These are phyloP conservation scores for Cercospora citrullina DNA, from an alignment of 2,329 filamentous ascomycete genomes.

Conservation along the genomic window DNA sequence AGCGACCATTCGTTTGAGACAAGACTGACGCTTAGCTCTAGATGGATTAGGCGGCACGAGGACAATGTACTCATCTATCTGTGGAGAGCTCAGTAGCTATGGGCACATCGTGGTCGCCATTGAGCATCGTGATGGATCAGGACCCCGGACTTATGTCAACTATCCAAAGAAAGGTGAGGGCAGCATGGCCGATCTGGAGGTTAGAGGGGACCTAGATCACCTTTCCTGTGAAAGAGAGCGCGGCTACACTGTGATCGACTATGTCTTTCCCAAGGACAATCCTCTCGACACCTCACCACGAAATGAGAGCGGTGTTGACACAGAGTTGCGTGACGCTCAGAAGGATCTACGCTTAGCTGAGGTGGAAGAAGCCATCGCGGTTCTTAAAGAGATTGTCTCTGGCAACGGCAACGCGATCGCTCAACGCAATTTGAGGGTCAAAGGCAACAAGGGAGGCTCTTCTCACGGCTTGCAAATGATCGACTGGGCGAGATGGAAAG, in stretches of 20 bases:
- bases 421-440: constrained; percentile 55
- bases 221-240: constrained; percentile 26
- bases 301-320: constrained; percentile 62
- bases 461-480: constrained; percentile 59
- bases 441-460: constrained; percentile 60
- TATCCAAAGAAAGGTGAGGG: constrained; percentile 46
- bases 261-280: constrained; percentile 58
- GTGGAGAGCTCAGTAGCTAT: constrained; percentile 66
- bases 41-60: constrained; percentile 64
- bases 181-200: constrained; percentile 38
- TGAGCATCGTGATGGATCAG: constrained; percentile 66
- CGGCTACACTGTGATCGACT: constrained; percentile 47
- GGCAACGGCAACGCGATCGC: constrained; percentile 56
- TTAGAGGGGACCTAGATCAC: constrained; percentile 32
- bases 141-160: constrained; percentile 62
- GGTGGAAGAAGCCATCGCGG: constrained; percentile 62
- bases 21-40: not conserved
- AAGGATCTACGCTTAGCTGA: constrained; percentile 64
- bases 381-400: constrained; percentile 57
- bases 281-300: constrained; percentile 51
- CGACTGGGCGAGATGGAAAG: constrained; percentile 59
- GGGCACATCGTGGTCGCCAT: constrained; percentile 65
- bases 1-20: not conserved
- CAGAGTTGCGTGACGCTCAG: constrained; percentile 60
- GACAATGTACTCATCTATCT: constrained; percentile 63